phyloP scores from a whole-genome alignment of 768 basidiomycete genomes.

The Lactifluus echinatus region DNA sequence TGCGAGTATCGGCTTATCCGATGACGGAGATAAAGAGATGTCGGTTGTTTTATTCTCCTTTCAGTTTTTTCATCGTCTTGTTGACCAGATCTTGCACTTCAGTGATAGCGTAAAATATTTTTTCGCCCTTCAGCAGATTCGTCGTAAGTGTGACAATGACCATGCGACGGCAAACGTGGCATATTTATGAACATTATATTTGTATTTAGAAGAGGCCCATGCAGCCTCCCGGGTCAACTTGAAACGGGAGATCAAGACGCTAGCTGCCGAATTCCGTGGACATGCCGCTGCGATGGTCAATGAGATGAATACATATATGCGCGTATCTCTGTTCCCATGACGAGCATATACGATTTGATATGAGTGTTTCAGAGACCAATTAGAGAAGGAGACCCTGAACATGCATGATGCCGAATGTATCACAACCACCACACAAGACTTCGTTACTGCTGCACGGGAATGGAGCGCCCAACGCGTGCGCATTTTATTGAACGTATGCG shows the following conservation, averaged over 20 bases:
- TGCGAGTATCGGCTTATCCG: not conserved
- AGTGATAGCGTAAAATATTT: slow-evolving; percentile 12
- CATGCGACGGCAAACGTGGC: not conserved
- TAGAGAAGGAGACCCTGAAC: not conserved
- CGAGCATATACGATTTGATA: not conserved
- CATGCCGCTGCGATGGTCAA: slow-evolving; percentile 6
- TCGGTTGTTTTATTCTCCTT: not conserved
- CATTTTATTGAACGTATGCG: not conserved
- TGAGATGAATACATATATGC: slow-evolving; percentile 19
- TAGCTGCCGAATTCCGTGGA: slow-evolving; percentile 8
- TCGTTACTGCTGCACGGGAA: not conserved
- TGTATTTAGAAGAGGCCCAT: not conserved
- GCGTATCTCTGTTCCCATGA: not conserved
- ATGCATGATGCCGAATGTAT: not conserved
- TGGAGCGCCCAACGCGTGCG: slow-evolving; percentile 12
- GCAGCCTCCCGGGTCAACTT: not conserved
- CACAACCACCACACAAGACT: not conserved
- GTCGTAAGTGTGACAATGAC: slow-evolving; percentile 4
- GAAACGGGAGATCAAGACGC: slow-evolving; percentile 6
- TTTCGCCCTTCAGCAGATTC: slow-evolving; percentile 6
- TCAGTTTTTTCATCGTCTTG: not conserved
- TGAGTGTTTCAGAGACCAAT: slow-evolving; percentile 1
- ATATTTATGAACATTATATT: not conserved
- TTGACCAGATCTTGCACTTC: too few species aligned
- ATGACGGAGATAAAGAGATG: slow-evolving; percentile 4